phyloP scores from a whole-genome alignment of 2,329 filamentous ascomycete genomes.

The Coniochaeta hoffmannii region DNA sequence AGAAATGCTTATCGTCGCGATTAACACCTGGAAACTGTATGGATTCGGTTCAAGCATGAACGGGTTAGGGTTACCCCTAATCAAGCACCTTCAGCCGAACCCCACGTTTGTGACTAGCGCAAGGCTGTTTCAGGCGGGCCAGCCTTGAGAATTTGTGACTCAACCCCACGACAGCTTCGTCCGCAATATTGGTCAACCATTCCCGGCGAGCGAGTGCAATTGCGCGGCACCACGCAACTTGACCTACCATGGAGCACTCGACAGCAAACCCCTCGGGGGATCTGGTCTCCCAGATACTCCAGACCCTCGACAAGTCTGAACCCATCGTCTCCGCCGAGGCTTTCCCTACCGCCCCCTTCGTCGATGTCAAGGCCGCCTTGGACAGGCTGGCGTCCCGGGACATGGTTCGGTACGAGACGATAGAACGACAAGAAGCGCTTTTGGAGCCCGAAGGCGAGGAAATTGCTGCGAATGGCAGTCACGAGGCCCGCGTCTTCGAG shows the following conservation, averaged over 20 bases:
- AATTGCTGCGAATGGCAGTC: conserved; percentile 68
- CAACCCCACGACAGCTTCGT: background rate
- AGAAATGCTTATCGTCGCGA: too few relatives aligned
- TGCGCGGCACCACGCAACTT: background rate
- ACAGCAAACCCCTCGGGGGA: conserved; percentile 33
- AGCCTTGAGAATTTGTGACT: background rate
- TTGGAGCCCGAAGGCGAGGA: conserved; percentile 69
- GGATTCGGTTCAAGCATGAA: background rate
- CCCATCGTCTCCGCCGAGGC: conserved; percentile 61
- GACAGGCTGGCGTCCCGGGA: conserved; percentile 77
- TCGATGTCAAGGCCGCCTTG: conserved; percentile 75
- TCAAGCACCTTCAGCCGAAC: background rate
- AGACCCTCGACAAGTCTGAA: conserved; percentile 54
- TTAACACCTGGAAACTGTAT: too few relatives aligned
- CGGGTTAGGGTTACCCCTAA: background rate
- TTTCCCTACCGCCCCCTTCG: conserved; percentile 60
- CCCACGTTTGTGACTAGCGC: background rate
- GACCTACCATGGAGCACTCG: background rate
- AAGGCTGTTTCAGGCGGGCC: background rate
- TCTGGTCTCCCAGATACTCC: conserved; percentile 57
- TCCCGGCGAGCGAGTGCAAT: background rate
- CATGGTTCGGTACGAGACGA: conserved; percentile 80
- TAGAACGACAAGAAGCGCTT: conserved; percentile 69
- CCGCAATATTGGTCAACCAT: background rate
- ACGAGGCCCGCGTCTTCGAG: conserved; percentile 77